A percentile compares a stretch with the other conserved stretches of the same genome.
These are phyloP conservation scores for Geotrichum europaeum DNA, from an alignment of 1,139 yeast genomes.

Conservation along the genomic window DNA sequence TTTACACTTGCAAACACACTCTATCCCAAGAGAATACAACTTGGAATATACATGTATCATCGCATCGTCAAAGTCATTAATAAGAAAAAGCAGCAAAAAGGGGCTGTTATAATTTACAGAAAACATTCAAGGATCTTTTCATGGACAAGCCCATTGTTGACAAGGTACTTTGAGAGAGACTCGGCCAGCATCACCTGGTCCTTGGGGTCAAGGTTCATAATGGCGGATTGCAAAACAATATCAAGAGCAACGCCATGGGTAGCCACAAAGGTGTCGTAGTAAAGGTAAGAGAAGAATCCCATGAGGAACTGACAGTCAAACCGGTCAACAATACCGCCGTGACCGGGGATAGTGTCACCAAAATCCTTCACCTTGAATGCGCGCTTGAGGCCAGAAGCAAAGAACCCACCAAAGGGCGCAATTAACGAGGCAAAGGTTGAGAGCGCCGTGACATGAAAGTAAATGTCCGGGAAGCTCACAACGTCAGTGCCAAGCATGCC, in stretches of 20 bases:
- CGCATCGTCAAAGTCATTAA: not conserved
- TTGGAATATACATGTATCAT: not conserved
- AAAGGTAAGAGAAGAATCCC: conserved; percentile 92
- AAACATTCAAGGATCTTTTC: conserved; percentile 26
- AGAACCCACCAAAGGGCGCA: conserved; percentile 98
- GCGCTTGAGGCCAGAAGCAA: conserved; percentile 93
- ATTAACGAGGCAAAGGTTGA: conserved; percentile 94
- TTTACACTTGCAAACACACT: not conserved
- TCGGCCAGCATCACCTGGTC: conserved; percentile 61
- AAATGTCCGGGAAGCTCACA: conserved; percentile 72
- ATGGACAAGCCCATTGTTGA: conserved; percentile 46
- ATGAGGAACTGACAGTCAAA: conserved; percentile 96
- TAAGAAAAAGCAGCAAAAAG: not conserved
- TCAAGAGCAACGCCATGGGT: conserved; percentile 59
- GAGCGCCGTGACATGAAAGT: conserved; percentile 76
- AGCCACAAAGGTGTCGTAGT: conserved; percentile 86
- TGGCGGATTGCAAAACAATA: conserved; percentile 65
- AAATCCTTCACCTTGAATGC: conserved; percentile 91
- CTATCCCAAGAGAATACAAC: not conserved
- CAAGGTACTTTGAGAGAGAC: conserved; percentile 57
- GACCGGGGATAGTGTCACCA: conserved; percentile 94
- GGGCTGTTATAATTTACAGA: not conserved
- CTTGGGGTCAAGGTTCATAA: conserved; percentile 60
- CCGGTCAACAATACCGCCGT: conserved; percentile 97
- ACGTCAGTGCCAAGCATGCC: conserved; percentile 41